Conservation (phyloP, 352 stramenopile genomes). For the Pythium aristosporum region DNA sequence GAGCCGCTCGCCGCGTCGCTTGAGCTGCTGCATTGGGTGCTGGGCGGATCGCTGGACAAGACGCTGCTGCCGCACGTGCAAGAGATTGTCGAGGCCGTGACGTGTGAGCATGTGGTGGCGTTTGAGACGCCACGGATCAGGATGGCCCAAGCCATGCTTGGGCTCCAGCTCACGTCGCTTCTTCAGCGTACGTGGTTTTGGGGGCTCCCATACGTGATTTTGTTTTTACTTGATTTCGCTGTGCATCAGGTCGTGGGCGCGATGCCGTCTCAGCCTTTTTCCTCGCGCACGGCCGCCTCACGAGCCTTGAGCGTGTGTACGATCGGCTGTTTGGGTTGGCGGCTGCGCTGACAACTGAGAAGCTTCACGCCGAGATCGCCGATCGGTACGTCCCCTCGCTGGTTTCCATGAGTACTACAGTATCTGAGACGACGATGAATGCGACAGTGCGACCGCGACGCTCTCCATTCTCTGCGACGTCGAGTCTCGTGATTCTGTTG, state of each 20-base stretch:
- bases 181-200: constrained; percentile 42
- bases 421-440: constrained; percentile 12
- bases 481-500: constrained; percentile 20
- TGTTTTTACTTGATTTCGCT: not conserved
- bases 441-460: constrained; percentile 30
- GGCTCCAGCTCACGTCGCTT: constrained; percentile 37
- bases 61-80: constrained; percentile 56
- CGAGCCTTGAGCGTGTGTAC: constrained; percentile 20
- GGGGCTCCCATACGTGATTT: not conserved
- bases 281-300: constrained; percentile 44
- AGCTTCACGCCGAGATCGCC: constrained; percentile 3
- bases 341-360: constrained; percentile 26
- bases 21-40: constrained; percentile 50
- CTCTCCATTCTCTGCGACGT: constrained; percentile 33
- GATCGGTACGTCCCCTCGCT: constrained; percentile 19
- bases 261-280: constrained; percentile 57
- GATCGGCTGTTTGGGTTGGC: constrained; percentile 45
- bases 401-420: not conserved
- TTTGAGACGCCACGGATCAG: constrained; percentile 45
- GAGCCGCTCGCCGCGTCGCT: constrained; percentile 31
- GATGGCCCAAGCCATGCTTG: constrained; percentile 31
- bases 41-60: constrained; percentile 59
- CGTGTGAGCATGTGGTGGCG: constrained; percentile 37
- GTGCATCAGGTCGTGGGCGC: constrained; percentile 33
- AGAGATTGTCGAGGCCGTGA: constrained; percentile 49